phyloP scores from a whole-genome alignment of 371 early-diverging fungal species.

The Dichotomocladium elegans region DNA sequence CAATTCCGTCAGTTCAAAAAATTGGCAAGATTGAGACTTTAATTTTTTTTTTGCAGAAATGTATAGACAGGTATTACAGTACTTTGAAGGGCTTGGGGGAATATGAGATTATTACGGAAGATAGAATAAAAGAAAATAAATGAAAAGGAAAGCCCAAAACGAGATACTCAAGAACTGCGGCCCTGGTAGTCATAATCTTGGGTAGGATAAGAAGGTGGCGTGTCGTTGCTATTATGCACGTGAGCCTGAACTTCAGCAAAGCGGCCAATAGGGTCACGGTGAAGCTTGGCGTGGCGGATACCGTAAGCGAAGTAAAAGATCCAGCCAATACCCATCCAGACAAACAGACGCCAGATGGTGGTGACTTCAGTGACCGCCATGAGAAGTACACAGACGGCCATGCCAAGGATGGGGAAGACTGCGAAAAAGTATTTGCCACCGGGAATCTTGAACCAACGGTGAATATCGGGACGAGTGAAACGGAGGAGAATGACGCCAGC shows the following conservation, averaged over 20 bases:
- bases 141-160: no score
- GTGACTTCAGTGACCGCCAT: conserved; percentile 58
- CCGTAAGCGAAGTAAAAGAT: conserved; percentile 66
- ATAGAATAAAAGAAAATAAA: no score
- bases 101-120: no score
- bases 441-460: conserved; percentile 75
- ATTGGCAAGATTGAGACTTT: no score
- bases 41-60: no score
- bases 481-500: conserved; percentile 74
- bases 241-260: conserved; percentile 16
- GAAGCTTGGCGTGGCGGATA: conserved; percentile 53
- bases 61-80: no score
- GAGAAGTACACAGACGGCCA: conserved; percentile 52
- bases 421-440: conserved; percentile 50
- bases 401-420: conserved; percentile 63
- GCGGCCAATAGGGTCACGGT: conserved; percentile 29
- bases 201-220: no score
- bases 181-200: conserved; percentile 7
- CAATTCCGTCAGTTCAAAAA: no score
- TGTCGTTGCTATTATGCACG: background rate
- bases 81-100: no score
- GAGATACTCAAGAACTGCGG: no score
- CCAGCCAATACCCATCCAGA: conserved; percentile 72
- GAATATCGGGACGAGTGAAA: conserved; percentile 65
- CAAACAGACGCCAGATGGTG: conserved; percentile 54